phyloP scores from a whole-genome alignment of 2,329 filamentous ascomycete species.

The Penicillium sp. region DNA sequence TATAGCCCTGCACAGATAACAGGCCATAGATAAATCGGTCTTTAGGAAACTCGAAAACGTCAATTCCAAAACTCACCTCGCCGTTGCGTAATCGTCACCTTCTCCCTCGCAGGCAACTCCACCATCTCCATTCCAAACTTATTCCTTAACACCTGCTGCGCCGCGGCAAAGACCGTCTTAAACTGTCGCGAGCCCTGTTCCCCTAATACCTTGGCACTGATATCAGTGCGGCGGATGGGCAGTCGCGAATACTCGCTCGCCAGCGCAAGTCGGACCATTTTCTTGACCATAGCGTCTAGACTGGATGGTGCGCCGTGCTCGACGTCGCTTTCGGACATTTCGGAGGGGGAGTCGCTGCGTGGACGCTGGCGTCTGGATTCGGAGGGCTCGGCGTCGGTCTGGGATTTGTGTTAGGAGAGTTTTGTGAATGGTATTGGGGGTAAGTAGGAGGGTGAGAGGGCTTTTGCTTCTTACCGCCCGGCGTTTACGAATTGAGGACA shows the following conservation, averaged over 20 bases:
- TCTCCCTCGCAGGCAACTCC: conserved; percentile 80
- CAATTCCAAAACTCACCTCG: conserved; percentile 60
- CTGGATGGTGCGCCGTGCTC: conserved; percentile 29
- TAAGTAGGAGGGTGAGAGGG: not conserved
- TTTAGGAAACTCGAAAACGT: no score
- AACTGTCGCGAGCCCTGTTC: conserved; percentile 69
- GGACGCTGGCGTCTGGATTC: conserved; percentile 22
- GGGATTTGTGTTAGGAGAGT: conserved; percentile 7
- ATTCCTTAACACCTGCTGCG: conserved; percentile 70
- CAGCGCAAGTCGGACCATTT: conserved; percentile 64
- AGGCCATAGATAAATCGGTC: no score
- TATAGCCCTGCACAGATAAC: no score
- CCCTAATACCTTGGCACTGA: conserved; percentile 70
- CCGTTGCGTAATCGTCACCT: conserved; percentile 76
- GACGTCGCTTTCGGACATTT: conserved; percentile 21
- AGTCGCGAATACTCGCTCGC: conserved; percentile 63
- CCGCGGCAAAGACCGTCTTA: conserved; percentile 73
- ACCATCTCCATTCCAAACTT: conserved; percentile 92
- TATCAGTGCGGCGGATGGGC: conserved; percentile 61
- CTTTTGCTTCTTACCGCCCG: conserved; percentile 33
- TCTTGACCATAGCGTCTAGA: conserved; percentile 57
- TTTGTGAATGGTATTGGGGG: not conserved
- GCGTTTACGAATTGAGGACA: conserved; percentile 38
- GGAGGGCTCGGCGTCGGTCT: conserved; percentile 10
- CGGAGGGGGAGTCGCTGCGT: conserved; percentile 7